Conservation (phyloP, 768 basidiomycete genomes). For the Hypsizygus marmoreus region DNA sequence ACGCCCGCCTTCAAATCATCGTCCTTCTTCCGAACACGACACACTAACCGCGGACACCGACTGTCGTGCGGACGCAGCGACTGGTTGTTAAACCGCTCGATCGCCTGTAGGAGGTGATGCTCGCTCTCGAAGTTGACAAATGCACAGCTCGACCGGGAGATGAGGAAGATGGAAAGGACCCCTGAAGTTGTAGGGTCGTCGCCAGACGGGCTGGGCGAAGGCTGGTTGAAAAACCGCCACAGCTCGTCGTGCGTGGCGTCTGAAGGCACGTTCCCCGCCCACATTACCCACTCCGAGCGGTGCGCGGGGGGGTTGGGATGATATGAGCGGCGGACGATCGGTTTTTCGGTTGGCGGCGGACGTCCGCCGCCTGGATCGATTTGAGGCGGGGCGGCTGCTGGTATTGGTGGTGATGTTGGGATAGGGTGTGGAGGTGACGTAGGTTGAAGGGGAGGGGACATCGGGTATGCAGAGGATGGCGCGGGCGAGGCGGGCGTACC, state of each 20-base stretch:
- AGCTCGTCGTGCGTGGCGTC: conserved; percentile 86
- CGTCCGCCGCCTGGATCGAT: conserved; percentile 4
- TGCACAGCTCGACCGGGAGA: conserved; percentile 92
- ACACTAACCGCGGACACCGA: conserved; percentile 78
- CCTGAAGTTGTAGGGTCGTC: conserved; percentile 39
- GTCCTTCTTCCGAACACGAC: conserved; percentile 75
- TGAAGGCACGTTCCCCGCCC: conserved; percentile 90
- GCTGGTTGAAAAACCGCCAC: conserved; percentile 75
- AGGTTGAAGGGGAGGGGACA: conserved; percentile 5
- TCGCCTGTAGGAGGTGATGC: conserved; percentile 62
- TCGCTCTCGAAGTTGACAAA: conserved; percentile 87
- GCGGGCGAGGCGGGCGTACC: conserved; percentile 20
- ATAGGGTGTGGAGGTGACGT: conserved; percentile 4
- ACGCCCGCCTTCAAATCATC: conserved; percentile 91
- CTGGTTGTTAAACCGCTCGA: conserved; percentile 70
- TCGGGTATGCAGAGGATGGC: conserved; percentile 17
- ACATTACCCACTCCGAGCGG: conserved; percentile 93
- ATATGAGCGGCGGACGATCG: conserved; percentile 51
- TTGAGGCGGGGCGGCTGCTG: conserved; percentile 11
- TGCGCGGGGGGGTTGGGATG: conserved; percentile 73
- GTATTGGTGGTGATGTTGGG: conserved; percentile 10
- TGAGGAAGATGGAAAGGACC: conserved; percentile 86
- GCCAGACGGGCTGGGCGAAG: conserved; percentile 11
- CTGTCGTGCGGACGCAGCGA: conserved; percentile 70
- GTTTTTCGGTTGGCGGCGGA: conserved; percentile 24